phyloP scores from a whole-genome alignment of 169 alveolate species.

The Plasmodium inui region DNA sequence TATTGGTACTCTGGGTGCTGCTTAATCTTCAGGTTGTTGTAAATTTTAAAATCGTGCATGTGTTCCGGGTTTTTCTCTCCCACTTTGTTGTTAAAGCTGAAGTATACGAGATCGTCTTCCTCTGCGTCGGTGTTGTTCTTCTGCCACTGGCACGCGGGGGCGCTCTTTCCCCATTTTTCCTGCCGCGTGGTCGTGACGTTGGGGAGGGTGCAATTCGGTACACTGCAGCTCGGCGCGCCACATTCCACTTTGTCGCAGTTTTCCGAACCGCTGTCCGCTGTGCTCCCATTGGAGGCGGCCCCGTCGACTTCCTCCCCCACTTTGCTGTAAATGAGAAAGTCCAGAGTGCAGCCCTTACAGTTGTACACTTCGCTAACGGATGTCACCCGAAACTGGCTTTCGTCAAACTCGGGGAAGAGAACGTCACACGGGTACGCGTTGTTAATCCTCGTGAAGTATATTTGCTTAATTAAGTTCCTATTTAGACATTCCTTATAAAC shows the following conservation, averaged over 20 bases:
- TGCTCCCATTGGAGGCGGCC: neutral
- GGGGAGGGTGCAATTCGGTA: neutral
- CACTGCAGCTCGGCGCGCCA: neutral
- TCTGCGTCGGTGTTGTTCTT: neutral
- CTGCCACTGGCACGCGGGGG: neutral
- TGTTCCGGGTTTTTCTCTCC: constrained; percentile 36
- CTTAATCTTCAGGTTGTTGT: constrained; percentile 81
- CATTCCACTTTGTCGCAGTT: neutral
- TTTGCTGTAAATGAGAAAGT: constrained; percentile 76
- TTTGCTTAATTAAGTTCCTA: constrained; percentile 77
- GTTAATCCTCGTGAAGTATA: constrained; percentile 91
- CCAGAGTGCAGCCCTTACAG: constrained; percentile 68
- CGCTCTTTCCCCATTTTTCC: neutral
- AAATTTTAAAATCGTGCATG: constrained; percentile 70
- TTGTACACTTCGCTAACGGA: constrained; percentile 79
- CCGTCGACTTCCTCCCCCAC: neutral
- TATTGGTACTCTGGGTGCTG: constrained; percentile 95
- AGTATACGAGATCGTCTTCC: constrained; percentile 49
- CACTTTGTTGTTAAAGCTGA: constrained; percentile 37
- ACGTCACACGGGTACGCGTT: constrained; percentile 86
- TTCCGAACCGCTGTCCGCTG: neutral
- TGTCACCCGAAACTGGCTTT: constrained; percentile 69
- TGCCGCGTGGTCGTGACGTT: neutral
- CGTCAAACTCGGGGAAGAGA: constrained; percentile 81
- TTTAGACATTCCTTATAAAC: constrained; percentile 87